Evolutionary conservation across 495 filamentous ascomycete genomes (phyloP), one percentile per base, ranked within the genome.

Genomic region (Xylaria sp.): DNA sequence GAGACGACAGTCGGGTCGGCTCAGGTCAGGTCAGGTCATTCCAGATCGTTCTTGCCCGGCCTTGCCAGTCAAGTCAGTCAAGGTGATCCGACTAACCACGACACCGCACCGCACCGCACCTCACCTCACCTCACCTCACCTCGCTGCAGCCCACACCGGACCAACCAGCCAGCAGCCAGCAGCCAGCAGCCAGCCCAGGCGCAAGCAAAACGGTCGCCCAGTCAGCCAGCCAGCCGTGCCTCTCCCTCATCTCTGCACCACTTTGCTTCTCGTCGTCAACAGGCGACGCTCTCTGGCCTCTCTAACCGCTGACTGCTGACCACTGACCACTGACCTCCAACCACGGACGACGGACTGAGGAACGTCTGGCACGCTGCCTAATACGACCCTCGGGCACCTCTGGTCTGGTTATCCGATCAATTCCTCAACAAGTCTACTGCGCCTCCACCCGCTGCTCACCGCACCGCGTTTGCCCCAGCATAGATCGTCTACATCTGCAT

Each of bases 51-150:
- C 33, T 37, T 61, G 17, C 31, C 33, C 17, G 19, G 12, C 9
- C 33, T 37, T 57, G 26, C 33, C 29, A 31, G 53, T n/a, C 29
- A 19, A 31, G n/a, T n/a, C n/a, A 46, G 29, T n/a, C 53, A 7
- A 58, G 31, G 53, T n/a, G 53, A 61, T 40, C 52, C 40, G 29
- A 69, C 43, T 55, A 57, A 26, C 58, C 33, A 62, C 52, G 33
- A 6, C 50, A 67, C 24, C 52, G 37, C 66, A 59, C 24, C 53
- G 24, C 40, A 58, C 35, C 53, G 37, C 24, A 33, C 26, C 17
- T 12, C 50, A 58, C 24, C 15, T 4, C 40, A 46, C 31, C 57
- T n/a, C 24, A 33, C 26, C 17, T 12, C 50, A 58, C 24, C 15
- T 4, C 40, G 35, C 31, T 44, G 31, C 62, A 35, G 46, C 1